Percentiles rank a stretch among this genome's conserved stretches.
Evolutionary conservation across 768 basidiomycete genomes (phyloP).

Genomic region (Boletus pseudo-olivaceus): DNA sequence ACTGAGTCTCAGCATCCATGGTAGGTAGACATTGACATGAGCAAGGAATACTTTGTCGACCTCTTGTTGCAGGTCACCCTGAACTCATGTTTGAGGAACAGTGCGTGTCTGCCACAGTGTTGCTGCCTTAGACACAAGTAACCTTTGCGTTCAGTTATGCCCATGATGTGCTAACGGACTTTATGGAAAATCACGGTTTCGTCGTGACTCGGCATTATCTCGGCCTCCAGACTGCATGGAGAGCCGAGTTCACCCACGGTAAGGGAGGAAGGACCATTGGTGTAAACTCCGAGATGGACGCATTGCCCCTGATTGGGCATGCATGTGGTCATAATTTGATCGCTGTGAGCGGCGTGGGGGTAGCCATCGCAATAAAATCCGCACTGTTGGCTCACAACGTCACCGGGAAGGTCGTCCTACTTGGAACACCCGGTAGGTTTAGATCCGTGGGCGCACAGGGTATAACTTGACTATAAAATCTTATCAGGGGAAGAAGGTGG

Average conservation of each 20-base stretch:
- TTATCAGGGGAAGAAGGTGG: slow-evolving; percentile 70
- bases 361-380: slow-evolving; percentile 69
- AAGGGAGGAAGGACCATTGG: slow-evolving; percentile 64
- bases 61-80: slow-evolving; percentile 50
- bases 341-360: slow-evolving; percentile 71
- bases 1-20: slow-evolving; percentile 69
- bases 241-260: slow-evolving; percentile 64
- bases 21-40: slow-evolving; percentile 36
- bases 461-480: slow-evolving; percentile 2
- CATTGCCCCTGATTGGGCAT: slow-evolving; percentile 52
- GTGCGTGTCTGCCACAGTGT: slow-evolving; percentile 35
- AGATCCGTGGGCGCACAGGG: not conserved
- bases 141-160: slow-evolving; percentile 49
- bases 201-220: slow-evolving; percentile 68
- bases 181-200: slow-evolving; percentile 68
- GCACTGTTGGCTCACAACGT: slow-evolving; percentile 61
- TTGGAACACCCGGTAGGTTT: slow-evolving; percentile 69
- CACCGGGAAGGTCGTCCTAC: slow-evolving; percentile 64
- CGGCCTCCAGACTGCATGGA: slow-evolving; percentile 73
- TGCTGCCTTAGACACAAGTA: not conserved
- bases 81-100: slow-evolving; percentile 65
- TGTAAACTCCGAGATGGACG: slow-evolving; percentile 77
- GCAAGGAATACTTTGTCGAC: slow-evolving; percentile 4
- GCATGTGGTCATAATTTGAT: slow-evolving; percentile 85
- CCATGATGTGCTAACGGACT: slow-evolving; percentile 63